Evolutionary conservation across 192 early-diverging fungal species (phyloP).

Genomic region (Geranomyces variabilis): DNA sequence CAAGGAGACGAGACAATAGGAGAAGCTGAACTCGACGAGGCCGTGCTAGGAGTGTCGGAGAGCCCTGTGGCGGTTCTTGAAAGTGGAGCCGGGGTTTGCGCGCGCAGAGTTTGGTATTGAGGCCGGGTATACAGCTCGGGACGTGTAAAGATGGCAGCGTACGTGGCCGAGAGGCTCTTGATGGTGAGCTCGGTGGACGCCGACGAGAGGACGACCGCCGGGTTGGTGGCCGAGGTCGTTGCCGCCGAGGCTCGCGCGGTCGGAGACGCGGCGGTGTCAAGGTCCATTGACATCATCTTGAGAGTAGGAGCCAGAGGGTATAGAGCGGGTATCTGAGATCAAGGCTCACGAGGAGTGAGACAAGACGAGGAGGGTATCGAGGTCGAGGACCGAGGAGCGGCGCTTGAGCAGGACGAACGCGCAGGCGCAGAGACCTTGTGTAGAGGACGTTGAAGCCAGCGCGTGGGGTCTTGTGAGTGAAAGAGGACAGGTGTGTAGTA

Average conservation of each 20-base stretch:
- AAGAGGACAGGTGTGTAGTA: too few relatives aligned
- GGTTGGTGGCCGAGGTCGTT: not conserved
- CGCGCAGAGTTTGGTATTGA: slow-evolving; percentile 4
- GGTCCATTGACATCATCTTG: slow-evolving; percentile 13
- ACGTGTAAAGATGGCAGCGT: not conserved
- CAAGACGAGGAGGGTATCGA: not conserved
- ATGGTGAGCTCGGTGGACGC: not conserved
- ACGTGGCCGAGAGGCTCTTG: not conserved
- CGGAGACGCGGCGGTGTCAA: not conserved
- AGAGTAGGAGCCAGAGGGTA: too few relatives aligned
- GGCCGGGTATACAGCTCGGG: slow-evolving; percentile 2
- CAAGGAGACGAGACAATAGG: not conserved
- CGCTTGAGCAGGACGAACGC: not conserved
- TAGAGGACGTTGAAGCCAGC: too few relatives aligned
- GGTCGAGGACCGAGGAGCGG: not conserved
- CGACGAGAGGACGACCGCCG: too few relatives aligned
- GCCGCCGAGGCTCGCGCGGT: too few relatives aligned
- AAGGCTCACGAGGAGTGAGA: not conserved
- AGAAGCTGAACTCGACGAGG: not conserved
- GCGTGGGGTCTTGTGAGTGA: too few relatives aligned
- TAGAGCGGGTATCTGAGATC: not conserved
- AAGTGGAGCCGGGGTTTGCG: not conserved
- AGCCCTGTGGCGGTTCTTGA: too few relatives aligned
- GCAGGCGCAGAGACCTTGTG: not conserved
- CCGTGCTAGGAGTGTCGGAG: not conserved